Evolutionary conservation across 176 grass and related monocot species (phyloP).

Genomic region (Hyparrhenia diplandra): DNA sequence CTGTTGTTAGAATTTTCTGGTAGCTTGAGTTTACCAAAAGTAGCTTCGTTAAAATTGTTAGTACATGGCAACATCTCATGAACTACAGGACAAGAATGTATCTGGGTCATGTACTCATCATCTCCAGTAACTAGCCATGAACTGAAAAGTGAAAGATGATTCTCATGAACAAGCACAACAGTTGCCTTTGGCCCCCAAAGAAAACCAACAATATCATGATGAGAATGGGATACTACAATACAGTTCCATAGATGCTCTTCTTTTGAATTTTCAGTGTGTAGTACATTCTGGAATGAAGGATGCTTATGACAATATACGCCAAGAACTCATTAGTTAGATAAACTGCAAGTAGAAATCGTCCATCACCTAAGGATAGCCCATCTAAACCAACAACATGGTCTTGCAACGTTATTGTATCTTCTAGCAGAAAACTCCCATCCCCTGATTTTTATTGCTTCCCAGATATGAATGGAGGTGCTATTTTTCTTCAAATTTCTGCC

Average conservation of each 20-base stretch:
- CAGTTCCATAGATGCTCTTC: slow-evolving; percentile 68
- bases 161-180: slow-evolving; percentile 73
- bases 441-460: slow-evolving; percentile 66
- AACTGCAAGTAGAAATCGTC: slow-evolving; percentile 68
- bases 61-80: slow-evolving; percentile 37
- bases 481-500: slow-evolving; percentile 39
- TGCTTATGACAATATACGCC: slow-evolving; percentile 71
- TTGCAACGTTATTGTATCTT: slow-evolving; percentile 58
- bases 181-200: slow-evolving; percentile 82
- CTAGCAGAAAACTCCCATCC: slow-evolving; percentile 70
- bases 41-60: too few species aligned
- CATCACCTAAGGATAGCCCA: slow-evolving; percentile 78
- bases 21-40: too few species aligned
- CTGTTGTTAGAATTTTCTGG: too few species aligned
- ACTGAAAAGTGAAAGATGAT: slow-evolving; percentile 77
- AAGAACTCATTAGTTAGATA: slow-evolving; percentile 70
- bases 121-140: slow-evolving; percentile 50
- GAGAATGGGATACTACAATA: slow-evolving; percentile 61
- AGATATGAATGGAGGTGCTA: slow-evolving; percentile 60
- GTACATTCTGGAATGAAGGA: slow-evolving; percentile 45
- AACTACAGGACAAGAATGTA: slow-evolving; percentile 17
- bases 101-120: background rate
- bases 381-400: slow-evolving; percentile 64
- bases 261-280: slow-evolving; percentile 45
- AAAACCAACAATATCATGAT: slow-evolving; percentile 61